phyloP scores from a whole-genome alignment of 805 yeast species.

The Saccharomycopsis sp. region DNA sequence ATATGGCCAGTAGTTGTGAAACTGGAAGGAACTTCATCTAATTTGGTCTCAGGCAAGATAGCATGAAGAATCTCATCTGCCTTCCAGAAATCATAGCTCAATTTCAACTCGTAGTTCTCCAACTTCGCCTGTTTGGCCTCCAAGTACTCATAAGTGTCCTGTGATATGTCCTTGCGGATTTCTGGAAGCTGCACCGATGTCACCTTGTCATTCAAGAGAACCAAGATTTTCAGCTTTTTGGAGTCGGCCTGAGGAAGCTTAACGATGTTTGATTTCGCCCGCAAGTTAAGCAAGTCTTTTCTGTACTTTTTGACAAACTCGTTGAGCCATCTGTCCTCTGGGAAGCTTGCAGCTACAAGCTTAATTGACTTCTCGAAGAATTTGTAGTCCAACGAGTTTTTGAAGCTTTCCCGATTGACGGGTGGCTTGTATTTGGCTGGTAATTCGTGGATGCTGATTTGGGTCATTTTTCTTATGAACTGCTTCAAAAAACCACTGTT shows the following conservation, averaged over 20 bases:
- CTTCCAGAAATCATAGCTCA: constrained; percentile 80
- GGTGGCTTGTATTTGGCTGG: constrained; percentile 49
- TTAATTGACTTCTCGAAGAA: constrained; percentile 53
- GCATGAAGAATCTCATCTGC: constrained; percentile 79
- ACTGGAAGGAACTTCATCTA: constrained; percentile 79
- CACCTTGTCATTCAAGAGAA: constrained; percentile 53
- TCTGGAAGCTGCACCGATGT: constrained; percentile 26
- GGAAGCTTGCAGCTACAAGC: constrained; percentile 61
- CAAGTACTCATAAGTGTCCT: constrained; percentile 39
- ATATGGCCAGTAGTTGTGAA: constrained; percentile 92
- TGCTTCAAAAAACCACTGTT: neutral
- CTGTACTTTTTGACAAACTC: constrained; percentile 50
- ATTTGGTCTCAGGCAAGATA: constrained; percentile 62
- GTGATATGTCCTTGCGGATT: constrained; percentile 34
- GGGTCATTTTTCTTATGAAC: neutral
- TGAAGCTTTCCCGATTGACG: constrained; percentile 46
- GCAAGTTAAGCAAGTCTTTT: constrained; percentile 59
- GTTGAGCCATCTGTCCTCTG: constrained; percentile 57
- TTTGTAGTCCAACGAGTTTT: constrained; percentile 48
- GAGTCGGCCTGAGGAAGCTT: constrained; percentile 23
- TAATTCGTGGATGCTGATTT: neutral
- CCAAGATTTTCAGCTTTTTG: constrained; percentile 26
- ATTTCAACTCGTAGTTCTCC: constrained; percentile 44
- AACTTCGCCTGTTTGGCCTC: constrained; percentile 40
- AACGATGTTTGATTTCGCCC: constrained; percentile 66